Percentiles rank a stretch among this genome's conserved stretches.
phyloP scores from a whole-genome alignment of 805 yeast genomes.

The Brettanomyces anomalus region DNA sequence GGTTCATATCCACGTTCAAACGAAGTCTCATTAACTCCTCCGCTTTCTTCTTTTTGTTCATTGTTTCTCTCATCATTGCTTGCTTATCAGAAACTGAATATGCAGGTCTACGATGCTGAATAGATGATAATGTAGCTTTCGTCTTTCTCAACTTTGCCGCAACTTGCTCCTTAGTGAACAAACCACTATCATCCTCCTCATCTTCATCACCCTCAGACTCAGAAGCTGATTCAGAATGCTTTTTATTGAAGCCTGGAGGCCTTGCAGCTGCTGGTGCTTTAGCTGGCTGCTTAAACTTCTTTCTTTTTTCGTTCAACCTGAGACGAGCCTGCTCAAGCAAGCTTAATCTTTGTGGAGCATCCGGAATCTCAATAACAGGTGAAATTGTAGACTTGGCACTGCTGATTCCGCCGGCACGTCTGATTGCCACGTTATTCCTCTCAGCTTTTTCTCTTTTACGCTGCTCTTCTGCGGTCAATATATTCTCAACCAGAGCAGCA shows the following conservation, averaged over 20 bases:
- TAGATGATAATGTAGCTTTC: conserved; percentile 19
- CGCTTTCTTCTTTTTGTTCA: conserved; percentile 41
- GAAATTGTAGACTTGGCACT: neutral
- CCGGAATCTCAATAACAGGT: conserved; percentile 1
- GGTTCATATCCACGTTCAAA: conserved; percentile 66
- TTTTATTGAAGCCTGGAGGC: conserved; percentile 43
- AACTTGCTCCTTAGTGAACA: conserved; percentile 33
- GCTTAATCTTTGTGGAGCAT: conserved; percentile 17
- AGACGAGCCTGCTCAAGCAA: conserved; percentile 19
- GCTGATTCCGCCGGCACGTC: neutral
- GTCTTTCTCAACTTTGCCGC: conserved; percentile 20
- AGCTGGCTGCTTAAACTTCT: conserved; percentile 8
- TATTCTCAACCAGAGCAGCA: conserved; percentile 41
- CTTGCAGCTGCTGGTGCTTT: conserved; percentile 40
- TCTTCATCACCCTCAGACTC: conserved; percentile 21
- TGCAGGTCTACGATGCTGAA: conserved; percentile 16
- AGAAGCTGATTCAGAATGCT: conserved; percentile 7
- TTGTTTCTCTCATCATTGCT: conserved; percentile 14
- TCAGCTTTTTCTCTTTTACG: conserved; percentile 13
- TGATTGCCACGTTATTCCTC: neutral
- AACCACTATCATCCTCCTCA: conserved; percentile 30
- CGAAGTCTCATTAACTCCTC: conserved; percentile 75
- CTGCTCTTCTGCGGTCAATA: conserved; percentile 34
- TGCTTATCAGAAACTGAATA: conserved; percentile 12
- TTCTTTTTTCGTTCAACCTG: conserved; percentile 19